Evolutionary conservation across 371 early-diverging fungal species (phyloP), one percentile per base, ranked within the genome.

Genomic region (Mortierella sp.): DNA sequence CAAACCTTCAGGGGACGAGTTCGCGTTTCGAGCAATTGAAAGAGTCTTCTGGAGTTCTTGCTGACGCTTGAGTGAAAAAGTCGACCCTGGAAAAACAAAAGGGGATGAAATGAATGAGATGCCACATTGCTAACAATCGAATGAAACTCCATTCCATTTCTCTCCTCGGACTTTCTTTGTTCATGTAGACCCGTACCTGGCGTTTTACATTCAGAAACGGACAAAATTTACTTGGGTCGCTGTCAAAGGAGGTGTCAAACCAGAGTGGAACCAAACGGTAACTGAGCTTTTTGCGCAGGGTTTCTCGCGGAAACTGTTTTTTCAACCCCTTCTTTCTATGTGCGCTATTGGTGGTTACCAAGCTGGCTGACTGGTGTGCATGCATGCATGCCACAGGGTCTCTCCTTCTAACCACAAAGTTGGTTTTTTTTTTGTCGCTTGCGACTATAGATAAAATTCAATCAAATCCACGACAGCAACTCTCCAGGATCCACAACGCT

Each of bases 241-340:
- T 3, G 72, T 84, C 72, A 84, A 84, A 38, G 85, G 85, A 35
- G 85, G 85, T 11, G 74, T 76, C 2, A 84, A 75, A 7, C 85
- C 85, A 27, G 70, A 73, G 32, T 84, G 85, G 85, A 81, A 84
- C 43, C 85, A 84, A 29, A 79, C 77, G 76, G 85, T 84, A 77
- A 77, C 27, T 8, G 38, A 54, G 32, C 29, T 35, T n/a, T 16
- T n/a, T 46, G n/a, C 44, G 41, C 41, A 41, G 41, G 41, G 48
- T 46, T 46, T 65, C n/a, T 32, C 14, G 29, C 46, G 14, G 21
- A 27, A 44, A 24, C 16, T 38, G 21, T 51, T 73, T 35, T 18
- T 51, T 51, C 21, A 51, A 5, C 51, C 21, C 18, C 58, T 78
- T 16, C 11, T 38, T 54, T 12, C 35, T 44, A 58, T 21, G 38